phyloP scores from a whole-genome alignment of 2,329 filamentous ascomycete genomes.

The Phialemoniopsis sp. region DNA sequence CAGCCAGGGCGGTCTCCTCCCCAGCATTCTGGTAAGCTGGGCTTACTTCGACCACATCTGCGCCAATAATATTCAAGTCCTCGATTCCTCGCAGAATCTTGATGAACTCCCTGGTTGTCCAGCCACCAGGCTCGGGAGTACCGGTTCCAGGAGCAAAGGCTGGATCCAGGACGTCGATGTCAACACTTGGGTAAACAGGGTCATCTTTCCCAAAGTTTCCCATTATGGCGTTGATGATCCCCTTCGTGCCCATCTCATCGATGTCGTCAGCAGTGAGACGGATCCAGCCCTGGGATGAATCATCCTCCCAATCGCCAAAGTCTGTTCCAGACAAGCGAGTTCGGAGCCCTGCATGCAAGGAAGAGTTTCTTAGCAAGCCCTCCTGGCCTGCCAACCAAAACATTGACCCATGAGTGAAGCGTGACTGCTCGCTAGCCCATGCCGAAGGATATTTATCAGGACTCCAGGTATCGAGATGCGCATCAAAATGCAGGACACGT shows the following conservation, averaged over 20 bases:
- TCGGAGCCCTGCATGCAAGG: conserved; percentile 78
- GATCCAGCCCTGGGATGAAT: conserved; percentile 72
- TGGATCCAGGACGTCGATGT: conserved; percentile 28
- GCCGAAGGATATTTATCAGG: conserved; percentile 74
- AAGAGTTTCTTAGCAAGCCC: conserved; percentile 67
- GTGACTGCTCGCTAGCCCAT: conserved; percentile 66
- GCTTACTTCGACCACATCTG: conserved; percentile 83
- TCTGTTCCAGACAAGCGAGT: conserved; percentile 67
- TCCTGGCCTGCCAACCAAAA: conserved; percentile 86
- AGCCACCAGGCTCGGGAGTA: conserved; percentile 85
- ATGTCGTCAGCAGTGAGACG: conserved; percentile 83
- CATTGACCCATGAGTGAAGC: conserved; percentile 87
- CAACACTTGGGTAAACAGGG: conserved; percentile 50
- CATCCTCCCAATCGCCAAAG: conserved; percentile 68
- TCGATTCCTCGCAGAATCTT: conserved; percentile 78
- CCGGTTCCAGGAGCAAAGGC: conserved; percentile 51
- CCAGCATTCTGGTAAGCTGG: conserved; percentile 71
- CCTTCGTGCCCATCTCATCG: conserved; percentile 49
- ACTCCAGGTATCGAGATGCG: conserved; percentile 36
- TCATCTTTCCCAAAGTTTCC: conserved; percentile 33
- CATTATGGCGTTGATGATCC: conserved; percentile 5
- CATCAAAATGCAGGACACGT: conserved; percentile 72
- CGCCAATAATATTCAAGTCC: conserved; percentile 77
- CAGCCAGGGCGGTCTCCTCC: conserved; percentile 76
- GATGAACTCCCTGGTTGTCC: conserved; percentile 85